A percentile compares a stretch with the other conserved stretches of the same genome.
Evolutionary conservation across 495 filamentous ascomycete genomes (phyloP).

Genomic region (Haplographium delicatum): DNA sequence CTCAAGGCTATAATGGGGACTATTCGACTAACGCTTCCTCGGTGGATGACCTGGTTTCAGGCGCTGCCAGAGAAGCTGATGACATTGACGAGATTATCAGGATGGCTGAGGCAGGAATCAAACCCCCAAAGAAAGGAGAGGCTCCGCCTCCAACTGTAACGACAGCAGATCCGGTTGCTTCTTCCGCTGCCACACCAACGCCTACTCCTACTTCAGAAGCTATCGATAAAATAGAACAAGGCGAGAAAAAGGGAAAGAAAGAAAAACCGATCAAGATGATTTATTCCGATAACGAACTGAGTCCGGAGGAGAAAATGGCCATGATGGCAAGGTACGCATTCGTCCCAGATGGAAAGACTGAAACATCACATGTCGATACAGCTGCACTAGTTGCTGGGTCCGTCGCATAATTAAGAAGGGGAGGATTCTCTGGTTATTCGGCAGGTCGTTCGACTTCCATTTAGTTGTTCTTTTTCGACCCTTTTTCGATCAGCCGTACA

Average conservation of each 20-base stretch:
- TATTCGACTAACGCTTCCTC: slow-evolving; percentile 39
- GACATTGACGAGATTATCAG: slow-evolving; percentile 54
- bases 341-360: slow-evolving; percentile 41
- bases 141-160: slow-evolving; percentile 12
- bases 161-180: slow-evolving; percentile 27
- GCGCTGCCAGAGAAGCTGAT: slow-evolving; percentile 43
- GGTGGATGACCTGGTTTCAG: slow-evolving; percentile 58
- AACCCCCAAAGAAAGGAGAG: slow-evolving; percentile 43
- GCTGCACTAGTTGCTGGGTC: slow-evolving; percentile 9
- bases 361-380: slow-evolving; percentile 28
- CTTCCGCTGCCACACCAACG: slow-evolving; percentile 23
- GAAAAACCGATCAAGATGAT: slow-evolving; percentile 74
- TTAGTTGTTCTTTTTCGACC: slow-evolving; percentile 8
- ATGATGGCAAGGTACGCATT: slow-evolving; percentile 71
- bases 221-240: slow-evolving; percentile 26
- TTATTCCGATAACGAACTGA: slow-evolving; percentile 70
- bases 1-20: slow-evolving; percentile 27
- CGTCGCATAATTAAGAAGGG: slow-evolving; percentile 13
- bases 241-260: slow-evolving; percentile 64
- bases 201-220: slow-evolving; percentile 12
- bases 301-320: slow-evolving; percentile 86
- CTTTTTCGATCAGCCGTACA: neutral
- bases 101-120: slow-evolving; percentile 53
- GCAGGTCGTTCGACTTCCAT: slow-evolving; percentile 18
- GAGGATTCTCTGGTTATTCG: neutral